Conservation (phyloP, 805 yeast genomes). For the Zygoascus bituminiphila region DNA sequence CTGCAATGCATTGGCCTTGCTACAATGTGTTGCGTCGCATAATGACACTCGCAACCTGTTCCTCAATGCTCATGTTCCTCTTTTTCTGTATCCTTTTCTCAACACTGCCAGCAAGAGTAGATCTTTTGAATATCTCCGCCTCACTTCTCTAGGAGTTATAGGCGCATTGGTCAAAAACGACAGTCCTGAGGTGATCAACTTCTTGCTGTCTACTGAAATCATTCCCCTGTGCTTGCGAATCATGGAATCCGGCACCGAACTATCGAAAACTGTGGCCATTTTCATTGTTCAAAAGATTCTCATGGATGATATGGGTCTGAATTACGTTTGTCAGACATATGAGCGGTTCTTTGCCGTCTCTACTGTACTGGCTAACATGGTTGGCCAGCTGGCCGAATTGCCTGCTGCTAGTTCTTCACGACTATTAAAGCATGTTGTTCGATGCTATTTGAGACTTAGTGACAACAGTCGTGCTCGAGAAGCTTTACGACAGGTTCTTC, state of each 20-base stretch:
- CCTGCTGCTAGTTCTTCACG: slow-evolving; percentile 57
- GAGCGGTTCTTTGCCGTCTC: slow-evolving; percentile 94
- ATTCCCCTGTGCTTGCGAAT: slow-evolving; percentile 90
- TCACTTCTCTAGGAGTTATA: slow-evolving; percentile 91
- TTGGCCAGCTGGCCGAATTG: slow-evolving; percentile 67
- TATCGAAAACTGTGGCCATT: slow-evolving; percentile 92
- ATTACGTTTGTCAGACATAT: slow-evolving; percentile 88
- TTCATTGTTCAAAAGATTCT: slow-evolving; percentile 90
- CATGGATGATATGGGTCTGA: slow-evolving; percentile 83
- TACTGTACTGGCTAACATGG: slow-evolving; percentile 79
- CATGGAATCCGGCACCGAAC: slow-evolving; percentile 91
- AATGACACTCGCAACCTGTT: slow-evolving; percentile 80
- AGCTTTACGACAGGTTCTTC: slow-evolving; percentile 72
- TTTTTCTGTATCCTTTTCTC: slow-evolving; percentile 86
- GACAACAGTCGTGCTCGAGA: slow-evolving; percentile 88
- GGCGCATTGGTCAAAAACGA: slow-evolving; percentile 96
- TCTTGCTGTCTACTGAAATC: slow-evolving; percentile 88
- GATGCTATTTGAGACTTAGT: slow-evolving; percentile 84
- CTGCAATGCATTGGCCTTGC: slow-evolving; percentile 87
- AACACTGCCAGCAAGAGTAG: slow-evolving; percentile 87
- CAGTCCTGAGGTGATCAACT: slow-evolving; percentile 88
- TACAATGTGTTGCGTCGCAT: slow-evolving; percentile 96
- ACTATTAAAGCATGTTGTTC: slow-evolving; percentile 81
- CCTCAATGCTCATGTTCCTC: slow-evolving; percentile 82
- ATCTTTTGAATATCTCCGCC: slow-evolving; percentile 85